Conservation (phyloP, 345 rosid genomes). For the Mallotus nudiflorus region DNA sequence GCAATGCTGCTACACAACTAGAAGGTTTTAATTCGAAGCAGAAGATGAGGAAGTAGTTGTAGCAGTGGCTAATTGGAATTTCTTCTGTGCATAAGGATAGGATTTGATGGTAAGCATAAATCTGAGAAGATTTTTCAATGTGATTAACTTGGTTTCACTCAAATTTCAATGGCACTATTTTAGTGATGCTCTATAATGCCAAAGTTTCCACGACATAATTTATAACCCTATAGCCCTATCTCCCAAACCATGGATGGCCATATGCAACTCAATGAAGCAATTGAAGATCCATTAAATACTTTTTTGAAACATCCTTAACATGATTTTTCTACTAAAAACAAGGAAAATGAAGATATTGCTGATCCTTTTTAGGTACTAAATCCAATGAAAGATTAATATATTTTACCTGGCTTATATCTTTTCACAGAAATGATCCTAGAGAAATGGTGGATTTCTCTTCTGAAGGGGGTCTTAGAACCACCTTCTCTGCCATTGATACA, state of each 20-base stretch:
- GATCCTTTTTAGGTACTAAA: background rate
- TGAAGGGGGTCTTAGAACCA: slow-evolving; percentile 59
- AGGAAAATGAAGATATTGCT: background rate
- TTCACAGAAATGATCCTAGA: slow-evolving; percentile 81
- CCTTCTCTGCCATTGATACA: slow-evolving; percentile 83
- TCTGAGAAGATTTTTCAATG: slow-evolving; percentile 67
- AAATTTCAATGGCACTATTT: slow-evolving; percentile 56
- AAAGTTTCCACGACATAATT: slow-evolving; percentile 67
- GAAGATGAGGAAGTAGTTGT: slow-evolving; percentile 16
- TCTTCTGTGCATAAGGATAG: slow-evolving; percentile 37
- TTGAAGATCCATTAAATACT: slow-evolving; percentile 70
- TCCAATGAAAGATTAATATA: background rate
- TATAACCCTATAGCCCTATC: slow-evolving; percentile 93
- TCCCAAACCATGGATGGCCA: slow-evolving; percentile 87
- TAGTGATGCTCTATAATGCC: slow-evolving; percentile 67
- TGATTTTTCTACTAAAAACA: slow-evolving; percentile 49
- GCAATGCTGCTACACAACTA: slow-evolving; percentile 17
- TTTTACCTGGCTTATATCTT: slow-evolving; percentile 60
- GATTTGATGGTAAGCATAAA: slow-evolving; percentile 67
- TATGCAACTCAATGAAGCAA: slow-evolving; percentile 78
- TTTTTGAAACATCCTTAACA: slow-evolving; percentile 69
- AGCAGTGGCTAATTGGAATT: slow-evolving; percentile 3
- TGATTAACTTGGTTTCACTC: slow-evolving; percentile 62
- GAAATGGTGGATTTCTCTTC: slow-evolving; percentile 74
- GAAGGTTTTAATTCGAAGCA: slow-evolving; percentile 24